phyloP scores from a whole-genome alignment of 1,284 basidiomycete genomes.

The Irpex sp. region DNA sequence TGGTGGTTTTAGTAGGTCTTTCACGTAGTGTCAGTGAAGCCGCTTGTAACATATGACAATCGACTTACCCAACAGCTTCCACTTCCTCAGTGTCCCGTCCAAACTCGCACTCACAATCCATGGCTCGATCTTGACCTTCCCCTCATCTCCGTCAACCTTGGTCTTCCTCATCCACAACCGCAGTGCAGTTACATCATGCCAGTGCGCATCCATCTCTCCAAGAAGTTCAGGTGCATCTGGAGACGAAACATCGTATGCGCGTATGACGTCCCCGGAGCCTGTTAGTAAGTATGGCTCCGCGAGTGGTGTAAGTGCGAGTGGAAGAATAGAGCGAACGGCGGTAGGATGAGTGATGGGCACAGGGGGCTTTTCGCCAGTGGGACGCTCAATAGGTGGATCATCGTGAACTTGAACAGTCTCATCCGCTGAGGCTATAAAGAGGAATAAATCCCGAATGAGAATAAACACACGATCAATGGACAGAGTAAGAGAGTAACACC shows the following conservation, averaged over 20 bases:
- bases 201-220: conserved; percentile 77
- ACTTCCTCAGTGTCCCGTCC: conserved; percentile 82
- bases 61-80: conserved; percentile 68
- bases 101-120: conserved; percentile 83
- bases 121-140: conserved; percentile 45
- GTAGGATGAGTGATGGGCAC: conserved; percentile 61
- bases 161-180: conserved; percentile 63
- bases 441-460: too few relatives aligned
- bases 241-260: conserved; percentile 67
- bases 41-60: background rate
- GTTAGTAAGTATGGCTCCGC: conserved; percentile 72
- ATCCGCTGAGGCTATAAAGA: conserved; percentile 75
- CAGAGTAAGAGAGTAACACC: conserved; percentile 12
- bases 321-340: conserved; percentile 71
- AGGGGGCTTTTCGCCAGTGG: conserved; percentile 28
- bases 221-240: conserved; percentile 63
- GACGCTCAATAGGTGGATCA: conserved; percentile 27
- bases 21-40: background rate
- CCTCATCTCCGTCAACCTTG: conserved; percentile 32
- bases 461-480: too few relatives aligned
- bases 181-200: conserved; percentile 79
- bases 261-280: conserved; percentile 79
- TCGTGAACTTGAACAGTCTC: conserved; percentile 69
- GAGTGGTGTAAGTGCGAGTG: conserved; percentile 57
- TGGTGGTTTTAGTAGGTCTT: conserved; percentile 32